phyloP scores from a whole-genome alignment of 1,284 basidiomycete genomes.

The Ustilago loliicola region DNA sequence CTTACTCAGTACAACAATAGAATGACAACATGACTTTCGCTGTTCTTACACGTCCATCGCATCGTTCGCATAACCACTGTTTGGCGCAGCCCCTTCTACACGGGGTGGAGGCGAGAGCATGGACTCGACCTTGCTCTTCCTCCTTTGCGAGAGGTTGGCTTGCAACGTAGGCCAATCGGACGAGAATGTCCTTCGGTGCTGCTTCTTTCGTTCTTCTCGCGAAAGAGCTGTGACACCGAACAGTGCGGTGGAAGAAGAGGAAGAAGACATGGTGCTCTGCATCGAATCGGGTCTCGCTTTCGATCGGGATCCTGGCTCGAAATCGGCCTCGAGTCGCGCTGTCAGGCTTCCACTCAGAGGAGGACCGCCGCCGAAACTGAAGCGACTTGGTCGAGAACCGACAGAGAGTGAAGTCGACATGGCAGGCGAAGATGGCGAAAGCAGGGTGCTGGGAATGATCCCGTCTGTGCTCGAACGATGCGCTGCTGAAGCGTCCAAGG shows the following conservation, averaged over 20 bases:
- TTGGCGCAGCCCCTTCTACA: not conserved
- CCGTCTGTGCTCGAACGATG: constrained; percentile 7
- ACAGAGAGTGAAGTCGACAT: constrained; percentile 40
- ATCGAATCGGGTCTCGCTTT: constrained; percentile 41
- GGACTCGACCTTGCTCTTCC: constrained; percentile 27
- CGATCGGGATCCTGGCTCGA: constrained; percentile 3
- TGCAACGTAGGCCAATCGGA: constrained; percentile 53
- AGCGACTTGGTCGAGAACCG: constrained; percentile 24
- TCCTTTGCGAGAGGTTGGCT: constrained; percentile 33
- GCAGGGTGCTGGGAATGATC: constrained; percentile 5
- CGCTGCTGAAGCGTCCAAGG: not conserved
- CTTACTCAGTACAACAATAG: not conserved
- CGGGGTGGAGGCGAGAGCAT: constrained; percentile 1
- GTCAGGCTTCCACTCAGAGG: constrained; percentile 18
- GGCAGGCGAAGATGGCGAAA: constrained; percentile 20
- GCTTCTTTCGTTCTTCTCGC: constrained; percentile 50
- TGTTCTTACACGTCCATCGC: constrained; percentile 1
- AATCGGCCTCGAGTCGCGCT: constrained; percentile 15
- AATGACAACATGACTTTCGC: not conserved
- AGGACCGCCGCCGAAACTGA: constrained; percentile 30
- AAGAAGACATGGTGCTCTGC: constrained; percentile 33
- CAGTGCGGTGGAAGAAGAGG: constrained; percentile 31
- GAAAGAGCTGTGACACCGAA: constrained; percentile 49
- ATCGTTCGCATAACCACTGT: constrained; percentile 3
- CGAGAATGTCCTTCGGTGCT: constrained; percentile 54